phyloP scores from a whole-genome alignment of 2,329 filamentous ascomycete genomes.

The Phyllosticta citribraziliensis region DNA sequence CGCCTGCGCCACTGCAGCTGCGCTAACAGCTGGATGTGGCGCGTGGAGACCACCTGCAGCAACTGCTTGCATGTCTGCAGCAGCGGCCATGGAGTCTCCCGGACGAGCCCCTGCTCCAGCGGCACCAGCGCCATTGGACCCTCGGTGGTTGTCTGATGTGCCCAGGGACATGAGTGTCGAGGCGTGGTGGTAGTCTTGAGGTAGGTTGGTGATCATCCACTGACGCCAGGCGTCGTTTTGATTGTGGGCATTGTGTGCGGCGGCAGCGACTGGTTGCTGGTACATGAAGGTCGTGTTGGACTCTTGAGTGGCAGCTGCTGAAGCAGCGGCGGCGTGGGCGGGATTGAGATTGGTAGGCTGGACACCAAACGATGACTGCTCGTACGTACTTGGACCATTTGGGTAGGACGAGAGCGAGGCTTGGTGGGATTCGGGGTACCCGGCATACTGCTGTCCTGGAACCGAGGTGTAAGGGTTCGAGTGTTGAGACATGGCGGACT shows the following conservation, averaged over 20 bases:
- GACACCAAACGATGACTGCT: constrained; percentile 20
- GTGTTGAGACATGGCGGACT: constrained; percentile 11
- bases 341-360: constrained; percentile 17
- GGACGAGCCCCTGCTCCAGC: background rate
- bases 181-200: constrained; percentile 22
- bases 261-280: constrained; percentile 9
- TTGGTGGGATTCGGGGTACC: constrained; percentile 20
- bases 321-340: constrained; percentile 20
- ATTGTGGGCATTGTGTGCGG: constrained; percentile 17
- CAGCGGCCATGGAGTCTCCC: background rate
- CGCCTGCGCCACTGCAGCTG: constrained; percentile 8
- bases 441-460: constrained; percentile 13
- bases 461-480: constrained; percentile 17
- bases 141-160: background rate
- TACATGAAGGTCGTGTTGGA: constrained; percentile 20
- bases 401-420: constrained; percentile 16
- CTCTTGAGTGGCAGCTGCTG: constrained; percentile 15
- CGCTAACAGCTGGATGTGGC: constrained; percentile 8
- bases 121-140: background rate
- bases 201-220: constrained; percentile 24
- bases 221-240: constrained; percentile 24
- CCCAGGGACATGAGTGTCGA: constrained; percentile 29
- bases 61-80: constrained; percentile 4
- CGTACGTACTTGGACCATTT: constrained; percentile 17
- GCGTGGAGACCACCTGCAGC: constrained; percentile 1